Evolutionary conservation across 306 rosid species (phyloP).

Genomic region (Inga oerstediana): DNA sequence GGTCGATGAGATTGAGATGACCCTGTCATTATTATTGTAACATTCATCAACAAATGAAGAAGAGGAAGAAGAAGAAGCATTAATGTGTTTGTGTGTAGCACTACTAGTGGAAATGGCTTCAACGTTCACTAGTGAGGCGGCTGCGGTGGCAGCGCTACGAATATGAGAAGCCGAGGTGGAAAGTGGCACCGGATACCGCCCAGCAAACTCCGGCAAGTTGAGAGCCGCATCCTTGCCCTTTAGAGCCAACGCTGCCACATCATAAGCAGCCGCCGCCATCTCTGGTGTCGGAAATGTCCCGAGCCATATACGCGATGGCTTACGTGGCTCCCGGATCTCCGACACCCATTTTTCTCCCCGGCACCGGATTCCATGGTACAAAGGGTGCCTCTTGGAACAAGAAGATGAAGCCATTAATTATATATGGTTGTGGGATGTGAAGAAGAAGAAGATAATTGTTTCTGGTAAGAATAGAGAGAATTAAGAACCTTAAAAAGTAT

Average conservation of each 20-base stretch:
- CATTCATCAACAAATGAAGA: background rate
- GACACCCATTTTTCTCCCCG: constrained; percentile 90
- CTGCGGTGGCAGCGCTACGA: constrained; percentile 66
- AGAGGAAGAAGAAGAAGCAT: background rate
- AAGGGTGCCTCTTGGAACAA: constrained; percentile 57
- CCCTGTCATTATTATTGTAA: background rate
- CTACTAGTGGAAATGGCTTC: background rate
- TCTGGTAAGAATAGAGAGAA: background rate
- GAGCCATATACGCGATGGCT: constrained; percentile 82
- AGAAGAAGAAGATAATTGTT: background rate
- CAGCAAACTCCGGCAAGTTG: constrained; percentile 55
- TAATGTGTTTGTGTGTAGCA: background rate
- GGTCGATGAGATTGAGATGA: background rate
- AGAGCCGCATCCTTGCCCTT: constrained; percentile 63
- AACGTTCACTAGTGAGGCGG: constrained; percentile 43
- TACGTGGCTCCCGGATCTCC: constrained; percentile 89
- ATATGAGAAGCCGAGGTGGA: constrained; percentile 64
- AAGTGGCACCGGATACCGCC: constrained; percentile 57
- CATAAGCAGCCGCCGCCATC: constrained; percentile 95
- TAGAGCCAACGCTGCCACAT: constrained; percentile 77
- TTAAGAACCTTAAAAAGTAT: background rate
- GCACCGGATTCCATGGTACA: constrained; percentile 71
- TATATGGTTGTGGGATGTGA: background rate
- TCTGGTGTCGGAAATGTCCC: constrained; percentile 78
- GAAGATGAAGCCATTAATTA: constrained; percentile 55